Evolutionary conservation across 1,284 basidiomycete genomes (phyloP).

Genomic region (Trametes sp.): DNA sequence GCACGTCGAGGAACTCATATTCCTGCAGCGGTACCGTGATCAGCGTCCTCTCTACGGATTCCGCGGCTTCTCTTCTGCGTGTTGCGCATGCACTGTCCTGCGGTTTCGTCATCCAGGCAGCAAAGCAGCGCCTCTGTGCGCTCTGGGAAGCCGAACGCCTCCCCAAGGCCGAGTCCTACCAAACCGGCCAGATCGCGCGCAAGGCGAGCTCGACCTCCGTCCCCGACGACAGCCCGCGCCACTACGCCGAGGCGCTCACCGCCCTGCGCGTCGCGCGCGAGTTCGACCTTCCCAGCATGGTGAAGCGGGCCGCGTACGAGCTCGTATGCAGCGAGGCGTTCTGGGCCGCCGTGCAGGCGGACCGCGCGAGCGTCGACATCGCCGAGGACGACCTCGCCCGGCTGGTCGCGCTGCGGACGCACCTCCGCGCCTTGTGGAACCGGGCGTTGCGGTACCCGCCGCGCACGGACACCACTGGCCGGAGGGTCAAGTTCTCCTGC

Average conservation of each 20-base stretch:
- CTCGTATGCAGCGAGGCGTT: neutral
- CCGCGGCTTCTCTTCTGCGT: too few relatives aligned
- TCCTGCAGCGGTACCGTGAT: too few relatives aligned
- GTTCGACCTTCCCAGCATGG: neutral
- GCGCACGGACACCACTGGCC: too few relatives aligned
- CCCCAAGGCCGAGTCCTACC: neutral
- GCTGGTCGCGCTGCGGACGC: neutral
- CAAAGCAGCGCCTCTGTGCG: neutral
- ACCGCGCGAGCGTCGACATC: neutral
- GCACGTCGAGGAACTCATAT: too few relatives aligned
- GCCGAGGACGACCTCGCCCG: neutral
- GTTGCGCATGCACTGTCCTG: too few relatives aligned
- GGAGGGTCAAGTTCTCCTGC: too few relatives aligned
- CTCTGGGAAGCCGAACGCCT: neutral
- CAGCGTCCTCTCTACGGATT: too few relatives aligned
- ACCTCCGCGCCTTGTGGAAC: neutral
- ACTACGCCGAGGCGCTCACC: neutral
- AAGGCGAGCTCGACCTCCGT: neutral
- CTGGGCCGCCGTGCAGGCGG: neutral
- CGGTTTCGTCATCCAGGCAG: neutral
- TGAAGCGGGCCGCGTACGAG: slow-evolving; percentile 6
- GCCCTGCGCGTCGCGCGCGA: neutral
- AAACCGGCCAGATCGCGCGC: neutral
- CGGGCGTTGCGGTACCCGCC: too few relatives aligned
- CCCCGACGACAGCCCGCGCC: neutral